Percentiles rank a stretch among this genome's conserved stretches.
Evolutionary conservation across 164 flowering plant species (phyloP).

Genomic region (Magnolia changhungtana): DNA sequence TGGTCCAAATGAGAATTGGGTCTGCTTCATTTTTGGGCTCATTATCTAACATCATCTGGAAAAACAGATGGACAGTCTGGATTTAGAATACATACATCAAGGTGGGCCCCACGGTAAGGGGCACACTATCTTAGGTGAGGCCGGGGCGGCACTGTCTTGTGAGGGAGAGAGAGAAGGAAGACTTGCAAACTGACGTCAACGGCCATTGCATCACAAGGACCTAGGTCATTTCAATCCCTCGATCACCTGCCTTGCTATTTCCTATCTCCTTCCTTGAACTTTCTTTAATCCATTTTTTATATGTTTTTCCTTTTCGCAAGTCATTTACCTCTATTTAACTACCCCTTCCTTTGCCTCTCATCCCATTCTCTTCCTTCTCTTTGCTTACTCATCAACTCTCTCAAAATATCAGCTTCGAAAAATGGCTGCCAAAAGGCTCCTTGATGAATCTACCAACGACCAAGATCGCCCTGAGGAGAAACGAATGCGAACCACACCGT

Average conservation of each 20-base stretch:
- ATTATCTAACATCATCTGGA: no score
- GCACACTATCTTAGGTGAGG: no score
- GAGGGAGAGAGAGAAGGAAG: conserved; percentile 3
- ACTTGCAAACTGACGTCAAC: conserved; percentile 7
- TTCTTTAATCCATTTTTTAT: conserved; percentile 18
- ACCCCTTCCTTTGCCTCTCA: conserved; percentile 5
- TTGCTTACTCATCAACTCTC: background rate
- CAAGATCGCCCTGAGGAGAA: conserved; percentile 30
- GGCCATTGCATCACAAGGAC: conserved; percentile 1
- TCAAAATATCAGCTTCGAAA: background rate
- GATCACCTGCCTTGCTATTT: conserved; percentile 14
- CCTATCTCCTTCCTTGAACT: conserved; percentile 36
- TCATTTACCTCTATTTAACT: background rate
- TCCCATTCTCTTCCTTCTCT: background rate
- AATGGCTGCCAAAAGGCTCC: conserved; percentile 62
- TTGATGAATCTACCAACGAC: conserved; percentile 29
- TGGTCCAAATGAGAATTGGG: no score
- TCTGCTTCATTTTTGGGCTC: no score
- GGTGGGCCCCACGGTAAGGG: no score
- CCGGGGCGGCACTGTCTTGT: background rate
- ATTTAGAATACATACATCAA: no score
- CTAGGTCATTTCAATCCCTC: background rate
- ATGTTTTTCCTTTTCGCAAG: background rate
- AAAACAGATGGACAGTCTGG: no score
- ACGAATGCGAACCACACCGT: conserved; percentile 39